These are phyloP conservation scores for Syzygium jambos DNA, from an alignment of 345 rosid genomes.

Conservation along the genomic window DNA sequence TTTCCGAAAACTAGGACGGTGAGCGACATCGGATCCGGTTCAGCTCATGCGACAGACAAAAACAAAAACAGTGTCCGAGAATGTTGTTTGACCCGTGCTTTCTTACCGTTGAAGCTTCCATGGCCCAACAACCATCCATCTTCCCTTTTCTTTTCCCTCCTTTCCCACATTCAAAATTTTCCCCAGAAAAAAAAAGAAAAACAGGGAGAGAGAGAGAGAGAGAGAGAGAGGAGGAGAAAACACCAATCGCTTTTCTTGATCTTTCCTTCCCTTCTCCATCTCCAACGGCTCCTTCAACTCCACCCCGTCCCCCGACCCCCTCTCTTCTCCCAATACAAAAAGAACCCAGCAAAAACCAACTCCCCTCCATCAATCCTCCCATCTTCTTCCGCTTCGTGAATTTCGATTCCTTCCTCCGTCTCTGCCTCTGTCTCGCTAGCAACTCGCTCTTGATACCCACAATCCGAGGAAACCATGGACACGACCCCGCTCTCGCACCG, in stretches of 20 bases:
- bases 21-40: neutral
- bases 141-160: constrained; percentile 1
- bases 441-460: neutral
- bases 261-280: neutral
- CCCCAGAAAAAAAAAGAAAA: neutral
- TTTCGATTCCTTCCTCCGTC: neutral
- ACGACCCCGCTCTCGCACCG: constrained; percentile 42
- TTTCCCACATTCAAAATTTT: neutral
- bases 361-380: neutral
- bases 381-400: neutral
- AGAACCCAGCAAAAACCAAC: neutral
- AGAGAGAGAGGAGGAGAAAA: neutral
- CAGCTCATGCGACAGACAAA: neutral
- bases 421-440: no score
- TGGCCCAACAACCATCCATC: neutral
- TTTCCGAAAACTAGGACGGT: neutral
- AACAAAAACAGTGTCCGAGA: neutral
- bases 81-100: neutral
- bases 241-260: neutral
- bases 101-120: constrained; percentile 26
- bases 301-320: neutral
- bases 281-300: constrained; percentile 34
- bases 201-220: neutral
- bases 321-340: neutral
- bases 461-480: constrained; percentile 25